These are phyloP conservation scores for Cenchrus purpureus DNA, from an alignment of 176 grass and related monocot genomes.

Conservation along the genomic window DNA sequence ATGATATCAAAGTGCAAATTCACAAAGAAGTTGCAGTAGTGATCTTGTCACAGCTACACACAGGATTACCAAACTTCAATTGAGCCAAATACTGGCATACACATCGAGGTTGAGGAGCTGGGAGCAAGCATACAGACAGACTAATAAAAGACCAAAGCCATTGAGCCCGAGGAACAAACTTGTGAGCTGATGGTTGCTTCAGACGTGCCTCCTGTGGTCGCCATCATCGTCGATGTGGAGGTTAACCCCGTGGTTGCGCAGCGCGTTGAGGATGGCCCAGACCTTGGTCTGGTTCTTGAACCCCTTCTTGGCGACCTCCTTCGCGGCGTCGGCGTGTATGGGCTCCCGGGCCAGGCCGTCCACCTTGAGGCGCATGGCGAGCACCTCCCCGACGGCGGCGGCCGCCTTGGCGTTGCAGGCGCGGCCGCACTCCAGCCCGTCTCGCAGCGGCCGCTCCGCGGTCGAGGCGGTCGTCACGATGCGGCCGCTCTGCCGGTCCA, in stretches of 20 bases:
- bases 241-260: conserved; percentile 65
- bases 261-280: conserved; percentile 75
- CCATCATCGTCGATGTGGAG: conserved; percentile 55
- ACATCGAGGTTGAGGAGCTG: neutral
- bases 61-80: neutral
- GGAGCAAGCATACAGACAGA: neutral
- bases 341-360: conserved; percentile 72
- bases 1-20: neutral
- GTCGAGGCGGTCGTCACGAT: conserved; percentile 78
- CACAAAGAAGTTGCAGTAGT: neutral
- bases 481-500: conserved; percentile 75
- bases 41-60: neutral
- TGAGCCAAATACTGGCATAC: neutral
- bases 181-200: conserved; percentile 12
- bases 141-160: neutral
- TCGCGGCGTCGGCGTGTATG: conserved; percentile 66
- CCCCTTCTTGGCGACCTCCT: conserved; percentile 90
- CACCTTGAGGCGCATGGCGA: conserved; percentile 85
- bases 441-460: conserved; percentile 75
- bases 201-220: conserved; percentile 45
- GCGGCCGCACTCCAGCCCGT: conserved; percentile 73
- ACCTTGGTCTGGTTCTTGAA: conserved; percentile 89
- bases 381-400: conserved; percentile 73
- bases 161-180: neutral
- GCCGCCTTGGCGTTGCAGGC: conserved; percentile 91